Evolutionary conservation across 805 yeast genomes (phyloP).

Genomic region (Hanseniaspora lachancei): DNA sequence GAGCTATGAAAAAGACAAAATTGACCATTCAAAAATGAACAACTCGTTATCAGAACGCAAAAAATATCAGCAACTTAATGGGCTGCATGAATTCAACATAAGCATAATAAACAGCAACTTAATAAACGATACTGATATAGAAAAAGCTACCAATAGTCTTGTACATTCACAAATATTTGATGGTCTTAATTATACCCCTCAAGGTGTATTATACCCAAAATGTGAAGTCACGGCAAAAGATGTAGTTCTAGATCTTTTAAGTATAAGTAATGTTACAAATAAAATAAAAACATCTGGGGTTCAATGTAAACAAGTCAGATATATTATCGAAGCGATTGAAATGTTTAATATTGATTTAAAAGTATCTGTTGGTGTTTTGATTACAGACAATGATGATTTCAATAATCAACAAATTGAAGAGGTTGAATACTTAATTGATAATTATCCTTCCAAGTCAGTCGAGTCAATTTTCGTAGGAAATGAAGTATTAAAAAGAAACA

Average conservation of each 20-base stretch:
- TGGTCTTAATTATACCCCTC: constrained; percentile 52
- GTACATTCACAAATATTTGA: constrained; percentile 31
- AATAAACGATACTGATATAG: constrained; percentile 27
- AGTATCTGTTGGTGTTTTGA: constrained; percentile 51
- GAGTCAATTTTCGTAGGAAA: constrained; percentile 48
- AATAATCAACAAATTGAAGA: constrained; percentile 36
- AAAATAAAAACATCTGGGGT: constrained; percentile 47
- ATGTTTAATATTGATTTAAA: constrained; percentile 41
- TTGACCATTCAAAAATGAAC: neutral
- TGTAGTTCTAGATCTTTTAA: constrained; percentile 42
- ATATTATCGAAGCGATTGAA: constrained; percentile 40
- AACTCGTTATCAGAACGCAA: neutral
- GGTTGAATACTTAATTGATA: constrained; percentile 32
- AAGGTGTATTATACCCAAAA: constrained; percentile 36
- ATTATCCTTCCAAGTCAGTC: constrained; percentile 35
- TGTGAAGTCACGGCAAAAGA: constrained; percentile 41
- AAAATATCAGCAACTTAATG: constrained; percentile 12
- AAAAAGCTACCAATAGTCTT: constrained; percentile 28
- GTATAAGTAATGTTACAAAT: constrained; percentile 45
- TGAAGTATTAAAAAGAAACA: constrained; percentile 47
- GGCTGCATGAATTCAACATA: constrained; percentile 22
- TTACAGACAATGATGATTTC: constrained; percentile 33
- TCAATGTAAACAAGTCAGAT: constrained; percentile 45
- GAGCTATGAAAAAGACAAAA: neutral
- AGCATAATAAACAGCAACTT: constrained; percentile 24